These are phyloP conservation scores for Helichrysum umbraculigerum DNA, from an alignment of 129 eudicot species.

Conservation along the genomic window DNA sequence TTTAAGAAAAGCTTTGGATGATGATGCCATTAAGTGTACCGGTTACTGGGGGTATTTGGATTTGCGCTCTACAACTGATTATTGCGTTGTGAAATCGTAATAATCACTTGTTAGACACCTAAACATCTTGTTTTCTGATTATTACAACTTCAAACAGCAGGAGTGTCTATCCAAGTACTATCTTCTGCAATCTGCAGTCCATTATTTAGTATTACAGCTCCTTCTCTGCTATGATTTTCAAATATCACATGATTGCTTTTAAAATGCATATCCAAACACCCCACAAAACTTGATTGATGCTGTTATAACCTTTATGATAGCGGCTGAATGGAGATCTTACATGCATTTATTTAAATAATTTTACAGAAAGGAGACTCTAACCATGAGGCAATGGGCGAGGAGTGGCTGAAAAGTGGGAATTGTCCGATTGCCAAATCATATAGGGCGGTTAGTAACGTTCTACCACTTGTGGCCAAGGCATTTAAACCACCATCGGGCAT, in stretches of 20 bases:
- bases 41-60: not conserved
- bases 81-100: no score
- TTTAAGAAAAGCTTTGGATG: not conserved
- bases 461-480: constrained; percentile 91
- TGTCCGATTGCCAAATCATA: constrained; percentile 97
- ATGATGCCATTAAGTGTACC: not conserved
- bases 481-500: constrained; percentile 79
- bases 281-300: not conserved
- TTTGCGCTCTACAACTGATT: no score
- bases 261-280: not conserved
- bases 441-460: constrained; percentile 74
- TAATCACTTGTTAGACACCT: no score
- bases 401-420: constrained; percentile 87
- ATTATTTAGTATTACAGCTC: no score
- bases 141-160: no score
- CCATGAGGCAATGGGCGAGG: constrained; percentile 87
- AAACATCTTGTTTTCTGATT: no score
- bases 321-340: not conserved
- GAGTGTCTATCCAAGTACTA: no score
- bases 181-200: no score
- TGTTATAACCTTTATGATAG: not conserved
- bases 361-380: constrained; percentile 65
- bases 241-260: not conserved
- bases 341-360: constrained; percentile 4
- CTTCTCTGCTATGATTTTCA: no score